Conservation (phyloP, 1,139 yeast species). For the Kodamaea sp. region DNA sequence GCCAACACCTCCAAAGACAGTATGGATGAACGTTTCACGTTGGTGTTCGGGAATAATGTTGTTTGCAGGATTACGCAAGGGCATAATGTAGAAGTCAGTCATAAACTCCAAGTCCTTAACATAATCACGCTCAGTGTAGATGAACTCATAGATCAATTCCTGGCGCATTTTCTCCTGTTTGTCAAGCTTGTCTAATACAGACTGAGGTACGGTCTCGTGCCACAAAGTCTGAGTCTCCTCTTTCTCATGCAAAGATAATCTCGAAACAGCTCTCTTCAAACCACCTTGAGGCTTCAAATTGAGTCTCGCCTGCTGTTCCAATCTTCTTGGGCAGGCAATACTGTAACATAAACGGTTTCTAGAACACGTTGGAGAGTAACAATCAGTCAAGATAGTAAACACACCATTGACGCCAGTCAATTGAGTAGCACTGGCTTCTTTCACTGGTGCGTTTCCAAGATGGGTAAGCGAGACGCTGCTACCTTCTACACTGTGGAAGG, state of each 20-base stretch:
- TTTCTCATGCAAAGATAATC: constrained; percentile 72
- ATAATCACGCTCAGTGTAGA: constrained; percentile 91
- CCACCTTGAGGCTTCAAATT: constrained; percentile 91
- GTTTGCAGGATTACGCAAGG: constrained; percentile 70
- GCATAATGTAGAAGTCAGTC: constrained; percentile 92
- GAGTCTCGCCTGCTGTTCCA: constrained; percentile 92
- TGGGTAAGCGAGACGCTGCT: constrained; percentile 11
- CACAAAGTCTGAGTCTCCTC: constrained; percentile 88
- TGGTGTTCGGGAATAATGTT: constrained; percentile 87
- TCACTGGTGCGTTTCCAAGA: constrained; percentile 10
- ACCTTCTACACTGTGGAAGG: constrained; percentile 5
- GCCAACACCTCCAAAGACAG: constrained; percentile 87
- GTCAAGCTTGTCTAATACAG: constrained; percentile 74
- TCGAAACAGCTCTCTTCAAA: constrained; percentile 76
- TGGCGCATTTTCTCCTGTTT: constrained; percentile 90
- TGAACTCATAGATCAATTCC: constrained; percentile 91
- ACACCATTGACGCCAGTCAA: constrained; percentile 74
- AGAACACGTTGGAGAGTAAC: constrained; percentile 96
- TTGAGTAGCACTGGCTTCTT: constrained; percentile 18
- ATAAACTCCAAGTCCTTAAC: constrained; percentile 92
- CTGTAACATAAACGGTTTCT: constrained; percentile 86
- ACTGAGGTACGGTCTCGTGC: constrained; percentile 90
- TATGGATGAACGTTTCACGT: constrained; percentile 84
- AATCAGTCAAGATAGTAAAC: constrained; percentile 86
- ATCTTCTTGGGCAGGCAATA: constrained; percentile 94